These are phyloP conservation scores for Tricholoma hemisulphureum DNA, from an alignment of 768 basidiomycete species.

Conservation along the genomic window DNA sequence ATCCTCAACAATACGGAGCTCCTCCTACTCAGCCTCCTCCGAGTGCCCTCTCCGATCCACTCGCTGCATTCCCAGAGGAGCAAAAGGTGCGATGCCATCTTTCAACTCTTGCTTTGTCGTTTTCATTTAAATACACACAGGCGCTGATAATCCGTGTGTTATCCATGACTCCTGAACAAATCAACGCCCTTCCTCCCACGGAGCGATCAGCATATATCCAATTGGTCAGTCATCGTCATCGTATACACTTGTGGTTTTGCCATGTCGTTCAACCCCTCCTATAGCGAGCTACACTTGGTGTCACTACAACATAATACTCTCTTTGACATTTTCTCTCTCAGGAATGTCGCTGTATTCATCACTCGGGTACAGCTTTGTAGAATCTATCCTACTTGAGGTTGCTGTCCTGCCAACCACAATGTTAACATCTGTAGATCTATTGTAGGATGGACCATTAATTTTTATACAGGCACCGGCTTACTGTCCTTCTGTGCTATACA, in stretches of 20 bases:
- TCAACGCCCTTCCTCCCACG: slow-evolving; percentile 66
- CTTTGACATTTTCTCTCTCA: no score
- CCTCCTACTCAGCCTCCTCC: slow-evolving; percentile 15
- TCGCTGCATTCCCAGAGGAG: slow-evolving; percentile 50
- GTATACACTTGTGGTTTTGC: background rate
- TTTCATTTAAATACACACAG: background rate
- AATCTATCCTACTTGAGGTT: background rate
- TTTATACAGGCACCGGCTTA: slow-evolving; percentile 36
- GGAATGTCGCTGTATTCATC: background rate
- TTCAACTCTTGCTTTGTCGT: slow-evolving; percentile 4
- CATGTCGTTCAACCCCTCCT: slow-evolving; percentile 1
- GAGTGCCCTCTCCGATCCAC: slow-evolving; percentile 13
- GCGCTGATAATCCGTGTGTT: slow-evolving; percentile 18
- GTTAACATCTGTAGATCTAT: slow-evolving; percentile 3
- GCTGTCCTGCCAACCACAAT: background rate
- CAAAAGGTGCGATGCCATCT: slow-evolving; percentile 52
- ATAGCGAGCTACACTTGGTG: slow-evolving; percentile 41
- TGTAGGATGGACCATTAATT: slow-evolving; percentile 1
- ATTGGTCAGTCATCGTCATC: slow-evolving; percentile 53
- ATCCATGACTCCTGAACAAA: slow-evolving; percentile 79
- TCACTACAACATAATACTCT: slow-evolving; percentile 25
- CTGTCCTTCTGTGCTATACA: slow-evolving; percentile 41
- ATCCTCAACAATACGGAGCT: slow-evolving; percentile 23
- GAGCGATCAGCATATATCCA: slow-evolving; percentile 81
- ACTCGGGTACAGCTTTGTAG: background rate